Conservation (phyloP, 768 basidiomycete species). For the Tulasnella sp. region DNA sequence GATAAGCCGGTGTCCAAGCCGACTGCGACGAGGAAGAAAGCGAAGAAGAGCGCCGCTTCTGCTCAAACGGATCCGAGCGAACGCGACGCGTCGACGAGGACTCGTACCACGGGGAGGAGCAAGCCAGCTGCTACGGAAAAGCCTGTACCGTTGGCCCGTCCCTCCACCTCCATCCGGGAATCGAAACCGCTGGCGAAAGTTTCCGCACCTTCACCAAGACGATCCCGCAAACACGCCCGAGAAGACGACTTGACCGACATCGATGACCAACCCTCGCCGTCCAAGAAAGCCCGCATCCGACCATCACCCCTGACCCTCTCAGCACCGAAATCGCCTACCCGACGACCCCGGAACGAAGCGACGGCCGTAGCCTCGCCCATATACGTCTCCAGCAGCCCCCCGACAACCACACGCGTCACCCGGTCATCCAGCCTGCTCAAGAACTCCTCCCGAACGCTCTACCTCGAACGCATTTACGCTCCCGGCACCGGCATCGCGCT, state of each 20-base stretch:
- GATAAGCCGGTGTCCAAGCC: no score
- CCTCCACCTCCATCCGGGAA: no score
- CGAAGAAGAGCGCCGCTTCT: no score
- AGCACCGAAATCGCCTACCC: background rate
- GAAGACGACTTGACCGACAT: constrained; percentile 7
- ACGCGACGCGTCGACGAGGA: no score
- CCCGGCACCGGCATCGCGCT: background rate
- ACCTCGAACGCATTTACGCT: background rate
- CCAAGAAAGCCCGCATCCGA: background rate
- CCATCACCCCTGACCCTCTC: background rate
- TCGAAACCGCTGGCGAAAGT: no score
- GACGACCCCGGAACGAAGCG: background rate
- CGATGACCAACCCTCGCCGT: background rate
- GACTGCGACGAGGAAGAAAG: no score
- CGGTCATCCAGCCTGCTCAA: background rate
- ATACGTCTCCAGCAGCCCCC: background rate
- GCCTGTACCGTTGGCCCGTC: no score
- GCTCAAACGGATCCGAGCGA: no score
- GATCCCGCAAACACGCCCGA: background rate
- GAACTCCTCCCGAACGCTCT: background rate
- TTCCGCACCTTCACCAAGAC: background rate
- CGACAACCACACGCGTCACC: background rate
- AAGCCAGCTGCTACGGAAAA: no score
- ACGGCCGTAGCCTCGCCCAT: background rate
- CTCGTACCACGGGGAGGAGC: no score